Evolutionary conservation across 345 rosid genomes (phyloP), one percentile per base, ranked within the genome.

Genomic region (Citrus unshiu): DNA sequence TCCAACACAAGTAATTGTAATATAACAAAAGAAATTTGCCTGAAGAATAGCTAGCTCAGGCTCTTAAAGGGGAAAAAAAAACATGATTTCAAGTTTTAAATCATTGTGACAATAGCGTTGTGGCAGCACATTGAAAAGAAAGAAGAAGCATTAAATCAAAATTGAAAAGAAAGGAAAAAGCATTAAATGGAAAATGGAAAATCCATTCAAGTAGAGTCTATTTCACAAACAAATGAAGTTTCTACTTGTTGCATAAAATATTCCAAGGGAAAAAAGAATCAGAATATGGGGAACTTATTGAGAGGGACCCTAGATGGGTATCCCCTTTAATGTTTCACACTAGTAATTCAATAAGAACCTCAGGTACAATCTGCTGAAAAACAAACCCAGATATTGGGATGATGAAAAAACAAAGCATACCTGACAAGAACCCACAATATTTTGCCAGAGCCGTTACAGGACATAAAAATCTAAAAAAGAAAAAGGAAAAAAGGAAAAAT

Each of bases 321-420:
- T 79, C 79, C 88, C 82, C 72, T 66, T 54, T 40, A 81, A 79
- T 61, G 82, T 82, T 83, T 87, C 88, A 83, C 85, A 81, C 89
- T 82, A 81, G 79, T 85, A 88, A 89, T 81, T 82, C 80, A 81
- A 80, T 80, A 85, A 82, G 80, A 88, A 81, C 80, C 83, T 81
- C 84, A 49, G 80, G 72, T 84, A 88, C 93, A 86, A 85, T 82
- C 85, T 82, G 85, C 80, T 63, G 83, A 80, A 78, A 72, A 83
- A 77, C 81, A 82, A 80, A 69, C 83, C 87, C 81, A 74, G 79
- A 71, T 65, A 40, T 61, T 75, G 80, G 82, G 86, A 62, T 29
- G 24, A 83, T 56, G 63, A 54, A 65, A 79, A 78, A 78, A 81
- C 79, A 87, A 80, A 83, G 68, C 79, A 81, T 83, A 63, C 81